Base-by-base conservation (phyloP, 306 rosid genomes). In the Medicago arabica region DNA sequence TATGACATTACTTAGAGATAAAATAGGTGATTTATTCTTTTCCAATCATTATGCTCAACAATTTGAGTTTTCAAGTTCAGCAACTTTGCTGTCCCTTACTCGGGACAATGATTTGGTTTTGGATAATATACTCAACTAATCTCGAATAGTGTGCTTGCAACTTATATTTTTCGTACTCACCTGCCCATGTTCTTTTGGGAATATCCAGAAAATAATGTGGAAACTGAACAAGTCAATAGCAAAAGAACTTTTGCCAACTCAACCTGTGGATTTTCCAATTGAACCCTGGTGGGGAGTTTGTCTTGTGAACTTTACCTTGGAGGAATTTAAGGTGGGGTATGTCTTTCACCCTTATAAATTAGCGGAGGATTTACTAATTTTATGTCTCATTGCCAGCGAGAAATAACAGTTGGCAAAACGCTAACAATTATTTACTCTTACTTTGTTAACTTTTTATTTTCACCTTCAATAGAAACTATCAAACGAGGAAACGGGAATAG, bases 231-330 rank as follows among this genome's bases (percentile, higher is more conserved):
- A 94, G 92, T 91, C 98, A 62, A 91, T 94, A 79, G 98, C 97
- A 73, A 94, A 89, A 83, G 98, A 94, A 74, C 90, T 80, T 69
- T 84, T 94, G 85, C 98, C 98, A 23, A 80, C 86, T 61, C 97
- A 91, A 74, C 97, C 98, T 59, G 93, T 91, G 75, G 98, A 91
- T 80, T 88, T 94, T 78, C 81, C 88, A 31, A 83, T 94, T 84
- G 97, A 91, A 77, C 90, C 96, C 28, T 94, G 98, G 98, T 94
- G 98, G 98, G 91, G 90, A 82, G 90, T 94, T 77, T 88, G 91
- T 85, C 89, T 94, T 60, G 98, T 91, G 82, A 94, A 94, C 88
- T 92, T 91, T 86, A 94, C 96, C 16, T 82, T 94, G 87, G 98
- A 94, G 76, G 98, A 94, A 87, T 94, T 94, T 84, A 94, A 94